Evolutionary conservation across 1,284 basidiomycete genomes (phyloP), one percentile per base, ranked within the genome.

Genomic region (Thelephora terrestris): DNA sequence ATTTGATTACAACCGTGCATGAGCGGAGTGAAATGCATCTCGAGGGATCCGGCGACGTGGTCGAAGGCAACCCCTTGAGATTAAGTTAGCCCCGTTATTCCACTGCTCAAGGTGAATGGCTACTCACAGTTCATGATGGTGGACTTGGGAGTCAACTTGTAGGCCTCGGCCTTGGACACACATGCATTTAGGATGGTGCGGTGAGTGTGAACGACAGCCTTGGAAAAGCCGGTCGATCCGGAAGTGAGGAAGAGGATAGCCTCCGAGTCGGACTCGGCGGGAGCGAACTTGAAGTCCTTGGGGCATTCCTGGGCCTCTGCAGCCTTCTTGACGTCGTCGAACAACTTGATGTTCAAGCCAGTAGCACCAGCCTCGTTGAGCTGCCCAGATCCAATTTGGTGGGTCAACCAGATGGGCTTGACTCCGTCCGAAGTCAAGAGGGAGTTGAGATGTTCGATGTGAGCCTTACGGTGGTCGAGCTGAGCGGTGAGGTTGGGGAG

Each of bases 41-140:
- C 60, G 2, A 61, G 50, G 16, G 39, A 42, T 42, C 39, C 39
- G 7, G 65, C 65, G n/a, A 67, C 65, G 43, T 67, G 65, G 40
- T 67, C 65, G 23, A 67, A 64, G 17, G 63, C 63, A 3, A 68
- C 64, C 66, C 63, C 62, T 61, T 24, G 5, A 17, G 5, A 17
- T 45, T 7, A 10, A 24, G 25, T 25, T 27, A 36, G 16, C 4
- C 16, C 21, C 25, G 10, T n/a, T 32, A 6, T 4, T 20, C 29
- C 46, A 20, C 9, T 5, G 10, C 10, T 20, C n/a, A 14, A 3
- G 16, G 2, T 27, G 16, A 1, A 27, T 1, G 27, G 23, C 18
- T 12, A 16, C 61, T 51, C 20, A 62, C 59, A 61, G 24, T 61
- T 61, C 2, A 61, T 14, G 38, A 61, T 23, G 14, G 50, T 59